A percentile compares a stretch with the other conserved stretches of the same genome.
Evolutionary conservation across 2,329 filamentous ascomycete species (phyloP).

Genomic region (Cordyceps fumosorosea): DNA sequence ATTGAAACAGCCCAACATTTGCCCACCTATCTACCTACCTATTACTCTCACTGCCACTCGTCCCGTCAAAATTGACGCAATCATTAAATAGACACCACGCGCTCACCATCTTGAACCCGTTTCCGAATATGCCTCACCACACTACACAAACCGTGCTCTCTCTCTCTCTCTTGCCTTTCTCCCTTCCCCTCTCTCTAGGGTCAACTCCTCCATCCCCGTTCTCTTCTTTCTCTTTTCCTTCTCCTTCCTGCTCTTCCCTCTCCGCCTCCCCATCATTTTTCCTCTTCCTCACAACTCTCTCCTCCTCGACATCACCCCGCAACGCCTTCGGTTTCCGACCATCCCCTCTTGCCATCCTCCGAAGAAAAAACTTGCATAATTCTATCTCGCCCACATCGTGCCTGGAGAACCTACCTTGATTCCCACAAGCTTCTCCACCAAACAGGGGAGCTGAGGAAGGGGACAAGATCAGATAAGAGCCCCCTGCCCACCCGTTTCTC

Average conservation of each 20-base stretch:
- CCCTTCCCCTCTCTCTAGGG: slow-evolving; percentile 2
- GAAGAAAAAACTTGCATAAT: background rate
- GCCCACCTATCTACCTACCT: background rate
- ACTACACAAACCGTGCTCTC: background rate
- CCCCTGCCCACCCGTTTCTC: background rate
- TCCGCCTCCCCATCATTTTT: background rate
- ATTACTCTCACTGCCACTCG: background rate
- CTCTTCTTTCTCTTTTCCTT: background rate
- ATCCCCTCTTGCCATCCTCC: background rate
- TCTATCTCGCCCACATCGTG: background rate
- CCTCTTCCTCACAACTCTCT: background rate
- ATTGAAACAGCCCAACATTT: background rate
- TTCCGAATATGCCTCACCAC: slow-evolving; percentile 1
- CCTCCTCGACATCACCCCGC: background rate
- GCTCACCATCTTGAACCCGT: background rate
- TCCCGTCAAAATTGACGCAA: background rate
- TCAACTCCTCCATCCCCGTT: slow-evolving; percentile 5
- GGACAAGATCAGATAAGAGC: slow-evolving; percentile 12
- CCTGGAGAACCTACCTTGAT: background rate
- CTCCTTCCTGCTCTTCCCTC: background rate
- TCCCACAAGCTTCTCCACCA: background rate
- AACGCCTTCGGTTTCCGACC: background rate
- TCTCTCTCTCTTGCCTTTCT: background rate
- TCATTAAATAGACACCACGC: background rate
- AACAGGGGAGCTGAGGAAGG: background rate